Evolutionary conservation across 2,329 filamentous ascomycete genomes (phyloP), one percentile per base, ranked within the genome.

Genomic region (Emmonsiellopsis sp.): DNA sequence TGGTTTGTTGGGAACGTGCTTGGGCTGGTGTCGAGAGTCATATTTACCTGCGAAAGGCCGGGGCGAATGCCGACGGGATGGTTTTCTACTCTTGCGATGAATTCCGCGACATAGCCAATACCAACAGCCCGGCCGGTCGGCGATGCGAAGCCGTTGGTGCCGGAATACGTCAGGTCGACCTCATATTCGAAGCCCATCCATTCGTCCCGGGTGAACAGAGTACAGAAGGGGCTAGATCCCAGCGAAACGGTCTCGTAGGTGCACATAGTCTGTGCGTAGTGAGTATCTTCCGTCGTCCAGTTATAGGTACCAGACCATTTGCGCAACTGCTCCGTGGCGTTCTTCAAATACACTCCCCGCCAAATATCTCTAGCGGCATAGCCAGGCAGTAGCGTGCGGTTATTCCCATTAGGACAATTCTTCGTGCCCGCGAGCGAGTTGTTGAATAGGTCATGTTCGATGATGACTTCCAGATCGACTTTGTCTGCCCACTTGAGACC

Each of bases 211-310:
- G 82, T 89, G 65, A 90, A 91, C 3, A 91, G 76, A 26, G 81
- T 73, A 64, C 87, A 91, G 72, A 87, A 91, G 8, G 76, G 77
- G 59, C 84, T 87, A 71, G 83, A 90, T 20, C 87, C 87, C 55
- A 86, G 83, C 1, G 84, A 82, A n/a, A 88, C 79, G 0, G 85
- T 89, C 67, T 91, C 87, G 63, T 90, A 91, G 0, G 86, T 82
- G 61, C 87, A 91, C 65, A 90, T 76, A 2, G 76, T 83, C 66
- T 90, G 86, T 0, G 82, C 82, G 15, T 84, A 80, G 67, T 84
- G 86, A 0, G 79, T 79, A 61, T 87, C 83, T 2, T 75, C 67
- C 3, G 80, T 63, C 1, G 80, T 84, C 82, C 86, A 88, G 52
- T 85, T 79, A 63, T 83, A 77, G 16, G 74, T 75, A 1, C 77